These are phyloP conservation scores for Stentor coeruleus DNA, from an alignment of 73 alveolate species.

Conservation along the genomic window DNA sequence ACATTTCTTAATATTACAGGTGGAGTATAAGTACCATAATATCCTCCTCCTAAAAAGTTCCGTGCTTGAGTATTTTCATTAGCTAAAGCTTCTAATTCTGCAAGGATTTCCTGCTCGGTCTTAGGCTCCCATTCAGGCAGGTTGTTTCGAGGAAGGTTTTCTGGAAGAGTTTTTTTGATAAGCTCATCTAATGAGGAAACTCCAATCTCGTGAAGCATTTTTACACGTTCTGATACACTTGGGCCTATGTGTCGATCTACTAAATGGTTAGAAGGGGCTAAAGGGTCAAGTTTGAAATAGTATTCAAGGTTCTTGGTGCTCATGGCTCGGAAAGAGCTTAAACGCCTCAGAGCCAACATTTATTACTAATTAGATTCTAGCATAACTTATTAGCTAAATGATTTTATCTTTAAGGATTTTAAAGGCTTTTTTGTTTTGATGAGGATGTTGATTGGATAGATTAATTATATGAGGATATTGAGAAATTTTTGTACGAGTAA, in stretches of 20 bases:
- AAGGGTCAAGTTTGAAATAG: slow-evolving; percentile 13
- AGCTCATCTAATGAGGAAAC: slow-evolving; percentile 53
- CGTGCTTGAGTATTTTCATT: slow-evolving; percentile 58
- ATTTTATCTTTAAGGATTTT: no score
- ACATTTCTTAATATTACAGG: slow-evolving; percentile 69
- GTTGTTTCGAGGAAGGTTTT: slow-evolving; percentile 37
- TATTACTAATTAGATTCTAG: no score
- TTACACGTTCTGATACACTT: slow-evolving; percentile 19
- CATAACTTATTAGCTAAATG: no score
- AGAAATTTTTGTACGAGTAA: no score
- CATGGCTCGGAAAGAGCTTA: background rate
- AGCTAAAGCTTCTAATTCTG: slow-evolving; percentile 48
- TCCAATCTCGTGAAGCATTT: slow-evolving; percentile 50
- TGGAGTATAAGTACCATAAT: slow-evolving; percentile 56
- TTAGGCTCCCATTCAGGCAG: slow-evolving; percentile 54
- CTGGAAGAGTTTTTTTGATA: slow-evolving; percentile 57
- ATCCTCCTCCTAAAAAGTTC: slow-evolving; percentile 79
- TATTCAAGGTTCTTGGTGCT: slow-evolving; percentile 18
- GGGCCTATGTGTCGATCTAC: slow-evolving; percentile 43
- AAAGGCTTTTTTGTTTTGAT: no score
- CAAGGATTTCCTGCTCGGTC: slow-evolving; percentile 47
- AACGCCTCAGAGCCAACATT: slow-evolving; percentile 23
- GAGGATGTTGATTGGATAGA: no score
- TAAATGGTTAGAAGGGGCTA: slow-evolving; percentile 25
- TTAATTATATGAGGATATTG: no score